Conservation (phyloP, 129 eudicot species). For the Flaveria brownii region DNA sequence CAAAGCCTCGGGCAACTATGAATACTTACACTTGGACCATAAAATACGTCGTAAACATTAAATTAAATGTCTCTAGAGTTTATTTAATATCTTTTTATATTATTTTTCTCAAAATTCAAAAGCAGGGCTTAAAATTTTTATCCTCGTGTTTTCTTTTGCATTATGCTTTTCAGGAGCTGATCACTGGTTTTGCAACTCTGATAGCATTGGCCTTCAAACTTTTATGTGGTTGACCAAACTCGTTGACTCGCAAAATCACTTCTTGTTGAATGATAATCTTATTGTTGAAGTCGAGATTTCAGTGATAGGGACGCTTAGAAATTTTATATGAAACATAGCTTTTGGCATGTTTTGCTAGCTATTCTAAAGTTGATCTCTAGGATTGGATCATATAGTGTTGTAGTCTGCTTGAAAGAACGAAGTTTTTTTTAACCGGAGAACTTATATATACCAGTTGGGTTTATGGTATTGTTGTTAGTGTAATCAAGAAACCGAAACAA, state of each 20-base stretch:
- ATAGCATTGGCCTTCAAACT: background rate
- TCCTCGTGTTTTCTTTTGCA: no score
- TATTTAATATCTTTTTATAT: no score
- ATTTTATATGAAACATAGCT: slow-evolving; percentile 1
- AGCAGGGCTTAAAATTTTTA: no score
- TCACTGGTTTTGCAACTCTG: background rate
- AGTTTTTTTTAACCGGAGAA: no score
- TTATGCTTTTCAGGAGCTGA: background rate
- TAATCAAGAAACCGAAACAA: no score
- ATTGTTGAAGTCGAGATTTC: slow-evolving; percentile 22
- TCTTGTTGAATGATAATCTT: background rate
- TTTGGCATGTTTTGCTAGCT: background rate
- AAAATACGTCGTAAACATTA: no score
- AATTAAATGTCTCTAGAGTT: no score
- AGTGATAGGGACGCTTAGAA: slow-evolving; percentile 13
- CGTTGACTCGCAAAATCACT: background rate
- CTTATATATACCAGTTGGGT: no score
- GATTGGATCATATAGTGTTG: no score
- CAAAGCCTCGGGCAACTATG: slow-evolving; percentile 14
- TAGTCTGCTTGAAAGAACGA: no score
- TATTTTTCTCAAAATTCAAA: no score
- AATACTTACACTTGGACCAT: slow-evolving; percentile 29
- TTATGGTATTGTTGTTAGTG: no score
- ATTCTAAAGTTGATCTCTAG: background rate
- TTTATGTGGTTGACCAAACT: background rate